Evolutionary conservation across 1,284 basidiomycete genomes (phyloP).

Genomic region (Sphagnurus paluster): DNA sequence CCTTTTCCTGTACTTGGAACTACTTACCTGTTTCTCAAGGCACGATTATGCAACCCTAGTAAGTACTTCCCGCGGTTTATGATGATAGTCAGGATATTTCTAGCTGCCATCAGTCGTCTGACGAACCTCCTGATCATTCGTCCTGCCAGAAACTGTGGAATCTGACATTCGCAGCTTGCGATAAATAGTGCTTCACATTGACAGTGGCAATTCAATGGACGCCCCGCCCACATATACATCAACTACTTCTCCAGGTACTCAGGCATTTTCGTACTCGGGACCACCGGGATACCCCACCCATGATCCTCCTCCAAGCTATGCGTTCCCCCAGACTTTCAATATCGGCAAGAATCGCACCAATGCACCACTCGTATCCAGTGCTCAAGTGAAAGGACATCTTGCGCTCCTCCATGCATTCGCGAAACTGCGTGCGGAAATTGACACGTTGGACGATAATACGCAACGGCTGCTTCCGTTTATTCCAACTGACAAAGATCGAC

Average conservation of each 20-base stretch:
- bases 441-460: constrained; percentile 8
- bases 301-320: background rate
- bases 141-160: no score
- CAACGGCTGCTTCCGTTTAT: constrained; percentile 17
- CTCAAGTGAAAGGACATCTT: constrained; percentile 29
- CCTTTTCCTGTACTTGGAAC: no score
- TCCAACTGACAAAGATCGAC: constrained; percentile 25
- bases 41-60: no score
- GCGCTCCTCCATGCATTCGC: constrained; percentile 29
- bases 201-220: background rate
- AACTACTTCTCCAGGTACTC: background rate
- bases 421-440: constrained; percentile 25
- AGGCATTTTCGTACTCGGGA: background rate
- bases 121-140: no score
- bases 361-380: constrained; percentile 22
- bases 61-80: no score
- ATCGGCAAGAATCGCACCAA: constrained; percentile 7
- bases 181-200: background rate
- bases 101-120: no score
- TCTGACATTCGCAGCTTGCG: no score
- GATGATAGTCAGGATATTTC: no score
- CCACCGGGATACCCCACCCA: background rate
- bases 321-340: constrained; percentile 11
- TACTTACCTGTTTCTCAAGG: no score
- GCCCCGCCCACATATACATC: background rate